Evolutionary conservation across 2,329 filamentous ascomycete genomes (phyloP), one percentile per base, ranked within the genome.

Genomic region (Fusarium musae): DNA sequence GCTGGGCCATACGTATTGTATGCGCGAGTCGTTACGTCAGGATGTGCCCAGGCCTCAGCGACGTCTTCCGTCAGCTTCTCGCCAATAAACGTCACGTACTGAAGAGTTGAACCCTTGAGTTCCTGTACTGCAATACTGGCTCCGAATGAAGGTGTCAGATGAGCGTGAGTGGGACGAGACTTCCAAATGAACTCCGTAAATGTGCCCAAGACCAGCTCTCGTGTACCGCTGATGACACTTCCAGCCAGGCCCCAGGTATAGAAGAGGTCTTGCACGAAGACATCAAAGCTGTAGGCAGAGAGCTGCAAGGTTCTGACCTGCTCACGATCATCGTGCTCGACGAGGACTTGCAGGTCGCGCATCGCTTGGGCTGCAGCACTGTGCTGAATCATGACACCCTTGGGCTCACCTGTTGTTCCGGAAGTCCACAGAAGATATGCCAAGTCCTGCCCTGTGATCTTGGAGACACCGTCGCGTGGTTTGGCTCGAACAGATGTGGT

Each of bases 311-410:
- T 72, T 1, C 69, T 69, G 1, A 72, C 69, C 17, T 72, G 69
- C 2, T 59, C 69, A 3, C 42, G 34, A 2, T 69, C 37, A 6
- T 72, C 58, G 9, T 72, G 69, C 5, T 72, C 69, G 1, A 72
- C 69, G 4, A 64, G 69, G 3, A 72, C 40, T 47, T 72, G 69
- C 1, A 72, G 43, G 16, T 72, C 69, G 0, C 63, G 49, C 69
- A 72, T 72, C 2, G 69, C 69, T 30, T 69, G 39, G 1, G 69
- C 54, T 0, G 69, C 69, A 4, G 69, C 69, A 3, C 47, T 56
- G 32, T 72, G 69, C 10, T 72, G 69, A 3, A 72, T 59, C 69
- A 72, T 72, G 3, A 72, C 69, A 9, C 69, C 69, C 32, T 72
- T 72, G 12, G 69, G 69, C 5, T 72, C 63, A 2, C 69, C 69